phyloP scores from a whole-genome alignment of 345 rosid genomes.

The Citropsis articulata region DNA sequence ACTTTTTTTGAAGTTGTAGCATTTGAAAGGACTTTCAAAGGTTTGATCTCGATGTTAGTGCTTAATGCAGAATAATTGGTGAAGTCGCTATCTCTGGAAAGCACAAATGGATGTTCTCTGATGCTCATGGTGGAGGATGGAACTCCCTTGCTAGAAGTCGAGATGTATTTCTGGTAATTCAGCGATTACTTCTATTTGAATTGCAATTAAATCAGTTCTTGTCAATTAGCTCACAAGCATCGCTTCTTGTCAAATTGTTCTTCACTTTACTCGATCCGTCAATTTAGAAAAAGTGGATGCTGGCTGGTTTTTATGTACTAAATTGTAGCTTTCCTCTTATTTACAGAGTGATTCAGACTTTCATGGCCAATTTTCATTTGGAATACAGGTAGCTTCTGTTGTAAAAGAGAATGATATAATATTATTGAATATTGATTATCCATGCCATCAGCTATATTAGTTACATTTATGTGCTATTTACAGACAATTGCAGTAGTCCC shows the following conservation, averaged over 20 bases:
- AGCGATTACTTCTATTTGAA: neutral
- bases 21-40: neutral
- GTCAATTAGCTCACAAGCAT: neutral
- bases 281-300: neutral
- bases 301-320: neutral
- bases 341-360: slow-evolving; percentile 42
- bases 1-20: neutral
- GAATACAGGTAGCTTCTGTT: slow-evolving; percentile 46
- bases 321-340: neutral
- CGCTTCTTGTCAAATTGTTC: neutral
- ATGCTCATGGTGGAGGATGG: slow-evolving; percentile 25
- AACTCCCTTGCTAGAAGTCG: slow-evolving; percentile 12
- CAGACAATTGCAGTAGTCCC: slow-evolving; percentile 83
- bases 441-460: neutral
- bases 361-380: slow-evolving; percentile 37
- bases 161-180: slow-evolving; percentile 39
- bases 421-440: neutral
- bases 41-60: slow-evolving; percentile 9
- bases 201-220: neutral
- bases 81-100: slow-evolving; percentile 73
- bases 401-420: neutral
- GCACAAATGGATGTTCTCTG: slow-evolving; percentile 67
- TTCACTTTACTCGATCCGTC: neutral
- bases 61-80: slow-evolving; percentile 45
- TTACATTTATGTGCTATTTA: slow-evolving; percentile 19